A percentile compares a stretch with the other conserved stretches of the same genome.
Conservation (phyloP, 257 asterid genomes). For the Leonotis leonurus region DNA sequence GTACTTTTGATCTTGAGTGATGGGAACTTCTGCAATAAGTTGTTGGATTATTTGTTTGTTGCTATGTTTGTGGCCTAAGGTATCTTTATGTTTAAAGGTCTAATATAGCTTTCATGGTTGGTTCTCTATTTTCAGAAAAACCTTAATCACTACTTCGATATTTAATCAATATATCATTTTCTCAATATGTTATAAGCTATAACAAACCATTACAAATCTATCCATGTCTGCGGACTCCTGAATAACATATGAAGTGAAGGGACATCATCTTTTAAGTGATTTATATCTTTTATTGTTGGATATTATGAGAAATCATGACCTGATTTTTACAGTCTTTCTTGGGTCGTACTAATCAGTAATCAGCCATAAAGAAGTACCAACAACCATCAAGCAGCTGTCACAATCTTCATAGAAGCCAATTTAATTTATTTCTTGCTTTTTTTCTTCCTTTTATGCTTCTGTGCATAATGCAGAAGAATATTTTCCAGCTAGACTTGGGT, state of each 20-base stretch:
- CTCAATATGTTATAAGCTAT: conserved; percentile 10
- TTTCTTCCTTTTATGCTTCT: background rate
- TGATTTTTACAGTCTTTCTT: conserved; percentile 1
- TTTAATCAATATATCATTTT: background rate
- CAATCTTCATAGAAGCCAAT: conserved; percentile 39
- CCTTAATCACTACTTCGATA: background rate
- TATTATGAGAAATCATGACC: background rate
- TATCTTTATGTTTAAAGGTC: background rate
- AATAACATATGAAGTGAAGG: background rate
- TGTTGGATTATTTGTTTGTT: conserved; percentile 20
- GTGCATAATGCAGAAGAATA: conserved; percentile 21
- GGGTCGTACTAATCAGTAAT: conserved; percentile 30
- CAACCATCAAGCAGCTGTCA: conserved; percentile 60
- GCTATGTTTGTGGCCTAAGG: conserved; percentile 6
- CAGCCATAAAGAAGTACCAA: conserved; percentile 50
- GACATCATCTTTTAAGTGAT: background rate
- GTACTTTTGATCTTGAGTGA: background rate
- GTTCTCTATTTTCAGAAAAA: background rate
- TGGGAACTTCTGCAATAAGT: background rate
- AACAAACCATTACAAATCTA: conserved; percentile 14
- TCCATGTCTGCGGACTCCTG: no score
- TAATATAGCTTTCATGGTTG: background rate
- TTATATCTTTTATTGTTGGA: background rate
- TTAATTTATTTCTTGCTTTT: conserved; percentile 5
- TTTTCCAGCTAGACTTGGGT: conserved; percentile 41